These are phyloP conservation scores for Alternaria conjuncta DNA, from an alignment of 2,329 filamentous ascomycete genomes.

Conservation along the genomic window DNA sequence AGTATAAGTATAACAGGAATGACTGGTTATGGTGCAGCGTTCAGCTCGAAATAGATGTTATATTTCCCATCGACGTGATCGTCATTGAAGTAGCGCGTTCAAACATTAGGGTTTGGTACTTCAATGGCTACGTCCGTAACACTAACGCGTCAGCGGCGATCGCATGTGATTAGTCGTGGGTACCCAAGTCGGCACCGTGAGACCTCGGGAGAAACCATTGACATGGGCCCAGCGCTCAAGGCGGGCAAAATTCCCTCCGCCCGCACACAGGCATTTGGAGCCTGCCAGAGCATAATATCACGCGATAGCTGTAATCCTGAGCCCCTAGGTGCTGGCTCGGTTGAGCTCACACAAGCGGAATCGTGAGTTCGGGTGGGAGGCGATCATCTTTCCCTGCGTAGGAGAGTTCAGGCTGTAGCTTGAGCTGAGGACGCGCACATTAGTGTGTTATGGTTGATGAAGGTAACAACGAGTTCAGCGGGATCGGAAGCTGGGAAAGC, in stretches of 20 bases:
- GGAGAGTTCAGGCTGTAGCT: background rate
- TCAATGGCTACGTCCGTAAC: background rate
- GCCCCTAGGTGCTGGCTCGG: background rate
- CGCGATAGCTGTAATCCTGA: background rate
- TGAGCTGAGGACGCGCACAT: background rate
- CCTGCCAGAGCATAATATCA: background rate
- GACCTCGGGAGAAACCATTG: background rate
- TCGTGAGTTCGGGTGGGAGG: background rate
- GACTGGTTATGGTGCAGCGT: background rate
- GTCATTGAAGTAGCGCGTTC: background rate
- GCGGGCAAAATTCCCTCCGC: background rate
- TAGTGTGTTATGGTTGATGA: background rate
- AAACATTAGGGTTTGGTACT: background rate
- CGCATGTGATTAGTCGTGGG: background rate
- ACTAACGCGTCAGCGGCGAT: background rate
- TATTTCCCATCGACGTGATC: background rate
- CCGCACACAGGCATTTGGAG: too few relatives aligned
- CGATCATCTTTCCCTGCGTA: background rate
- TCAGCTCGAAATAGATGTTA: background rate
- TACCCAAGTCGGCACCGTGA: background rate
- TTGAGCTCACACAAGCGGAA: background rate
- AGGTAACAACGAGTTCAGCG: background rate
- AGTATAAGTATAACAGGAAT: background rate
- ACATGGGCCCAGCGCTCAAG: background rate
- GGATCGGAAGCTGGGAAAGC: background rate